Evolutionary conservation across 495 filamentous ascomycete species (phyloP).

Genomic region (Penicillium cataractarum): DNA sequence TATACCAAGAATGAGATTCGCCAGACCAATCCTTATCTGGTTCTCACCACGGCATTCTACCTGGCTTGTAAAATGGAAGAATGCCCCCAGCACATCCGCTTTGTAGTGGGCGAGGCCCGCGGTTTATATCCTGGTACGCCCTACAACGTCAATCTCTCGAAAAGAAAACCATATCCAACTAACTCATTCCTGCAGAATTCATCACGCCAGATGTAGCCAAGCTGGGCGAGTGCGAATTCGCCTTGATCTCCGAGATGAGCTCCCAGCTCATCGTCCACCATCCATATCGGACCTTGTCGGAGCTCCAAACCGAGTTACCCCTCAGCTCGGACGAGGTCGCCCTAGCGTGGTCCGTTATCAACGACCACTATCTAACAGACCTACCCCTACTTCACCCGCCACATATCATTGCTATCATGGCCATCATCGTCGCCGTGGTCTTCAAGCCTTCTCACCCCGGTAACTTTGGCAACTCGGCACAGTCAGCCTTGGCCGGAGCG

Average conservation of each 20-base stretch:
- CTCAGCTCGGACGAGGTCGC: slow-evolving; percentile 77
- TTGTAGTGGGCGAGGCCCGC: slow-evolving; percentile 84
- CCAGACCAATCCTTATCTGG: slow-evolving; percentile 89
- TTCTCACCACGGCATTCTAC: slow-evolving; percentile 89
- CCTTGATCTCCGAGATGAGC: slow-evolving; percentile 90
- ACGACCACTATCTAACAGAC: slow-evolving; percentile 95
- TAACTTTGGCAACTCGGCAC: slow-evolving; percentile 44
- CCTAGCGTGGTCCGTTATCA: slow-evolving; percentile 86
- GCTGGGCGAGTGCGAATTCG: slow-evolving; percentile 96
- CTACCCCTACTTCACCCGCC: slow-evolving; percentile 85
- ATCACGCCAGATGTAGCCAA: slow-evolving; percentile 81
- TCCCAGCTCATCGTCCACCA: slow-evolving; percentile 95
- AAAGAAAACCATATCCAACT: slow-evolving; percentile 10
- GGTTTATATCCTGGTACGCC: slow-evolving; percentile 77
- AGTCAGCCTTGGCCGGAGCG: slow-evolving; percentile 41
- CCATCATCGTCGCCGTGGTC: slow-evolving; percentile 83
- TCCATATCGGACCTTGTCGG: slow-evolving; percentile 87
- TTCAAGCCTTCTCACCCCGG: slow-evolving; percentile 60
- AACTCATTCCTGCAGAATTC: slow-evolving; percentile 59
- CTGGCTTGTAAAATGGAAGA: slow-evolving; percentile 99
- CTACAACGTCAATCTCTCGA: background rate
- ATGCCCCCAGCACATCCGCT: slow-evolving; percentile 91
- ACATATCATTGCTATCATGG: slow-evolving; percentile 87
- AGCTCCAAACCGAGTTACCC: slow-evolving; percentile 68
- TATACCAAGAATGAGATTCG: slow-evolving; percentile 91